Base-by-base conservation (phyloP, 495 filamentous ascomycete genomes). In the Hypomontagnella submonticulosa region DNA sequence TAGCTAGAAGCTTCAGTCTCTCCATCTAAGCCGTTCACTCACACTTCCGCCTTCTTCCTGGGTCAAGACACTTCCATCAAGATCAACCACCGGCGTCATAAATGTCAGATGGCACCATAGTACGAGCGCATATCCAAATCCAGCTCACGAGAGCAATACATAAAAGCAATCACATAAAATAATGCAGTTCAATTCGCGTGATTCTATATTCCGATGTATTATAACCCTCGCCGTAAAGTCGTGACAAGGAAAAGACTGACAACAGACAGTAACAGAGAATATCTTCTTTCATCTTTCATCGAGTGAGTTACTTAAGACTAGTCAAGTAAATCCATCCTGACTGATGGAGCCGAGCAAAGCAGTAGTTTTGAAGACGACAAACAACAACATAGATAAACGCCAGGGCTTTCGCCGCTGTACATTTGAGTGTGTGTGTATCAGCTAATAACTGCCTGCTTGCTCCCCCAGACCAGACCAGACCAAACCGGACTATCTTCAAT, bases 171-270 rank as follows among this genome's bases (percentile, higher is more conserved):
- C 56, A 42, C 56, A 20, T 56, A 36, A 43, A 53, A 57, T 38
- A 61, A 46, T 52, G 32, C 37, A 53, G 38, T 57, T 67, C 53
- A 57, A 60, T 57, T 70, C 51, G 57, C 53, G 57, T 66, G 52
- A 27, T 68, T 69, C 62, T 70, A 69, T 69, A 70, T 70, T 66
- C 62, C 67, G 32, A 48, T 64, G 51, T 70, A 78, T 75, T 78
- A 76, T 71, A 71, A 71, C 69, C 76, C 76, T 74, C 66, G 76
- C 76, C 76, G 51, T 76, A 72, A 75, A 78, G 61, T 76, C 76
- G 70, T 78, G 63, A 76, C 71, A 75, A 66, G 66, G 66, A 67
- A 75, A 71, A 53, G 64, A 71, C 74, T 73, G 75, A 69, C 23
- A 27, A 71, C 74, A 74, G 75, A 69, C 23, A 27, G 23, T 57